Evolutionary conservation across 495 filamentous ascomycete genomes (phyloP).

Genomic region (Penicillium manginii): DNA sequence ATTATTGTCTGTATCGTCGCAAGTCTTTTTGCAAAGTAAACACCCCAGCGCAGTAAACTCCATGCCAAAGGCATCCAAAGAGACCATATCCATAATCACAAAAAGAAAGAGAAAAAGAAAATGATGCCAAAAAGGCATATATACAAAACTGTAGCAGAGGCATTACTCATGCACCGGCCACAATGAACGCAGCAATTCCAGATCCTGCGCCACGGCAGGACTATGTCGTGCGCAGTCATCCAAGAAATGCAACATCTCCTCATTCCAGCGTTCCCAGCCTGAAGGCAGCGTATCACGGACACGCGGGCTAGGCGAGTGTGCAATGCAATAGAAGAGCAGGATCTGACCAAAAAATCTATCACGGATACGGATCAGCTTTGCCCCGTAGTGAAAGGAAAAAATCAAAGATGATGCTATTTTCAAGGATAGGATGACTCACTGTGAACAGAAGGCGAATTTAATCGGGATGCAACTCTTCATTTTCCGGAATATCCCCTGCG

Average conservation of each 20-base stretch:
- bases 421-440: constrained; percentile 32
- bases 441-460: constrained; percentile 53
- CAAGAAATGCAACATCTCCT: constrained; percentile 50
- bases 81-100: not conserved
- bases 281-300: constrained; percentile 42
- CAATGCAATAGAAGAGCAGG: constrained; percentile 51
- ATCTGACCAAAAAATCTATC: constrained; percentile 52
- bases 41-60: not conserved
- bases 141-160: not conserved
- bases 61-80: not conserved
- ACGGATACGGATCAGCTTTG: not conserved
- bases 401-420: not conserved
- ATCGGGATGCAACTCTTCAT: constrained; percentile 55
- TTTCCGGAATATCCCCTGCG: constrained; percentile 45
- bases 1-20: not conserved
- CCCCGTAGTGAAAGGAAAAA: not conserved
- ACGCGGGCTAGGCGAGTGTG: constrained; percentile 42
- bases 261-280: constrained; percentile 52
- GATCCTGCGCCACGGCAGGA: constrained; percentile 48
- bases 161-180: constrained; percentile 27
- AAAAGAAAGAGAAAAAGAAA: not conserved
- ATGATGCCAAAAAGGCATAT: too few species aligned
- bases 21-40: not conserved
- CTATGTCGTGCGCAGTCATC: constrained; percentile 46
- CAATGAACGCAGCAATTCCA: constrained; percentile 44